Percentiles rank a stretch among this genome's conserved stretches.
phyloP scores from a whole-genome alignment of 2,329 filamentous ascomycete species.

The Sclerotiophoma versabilis region DNA sequence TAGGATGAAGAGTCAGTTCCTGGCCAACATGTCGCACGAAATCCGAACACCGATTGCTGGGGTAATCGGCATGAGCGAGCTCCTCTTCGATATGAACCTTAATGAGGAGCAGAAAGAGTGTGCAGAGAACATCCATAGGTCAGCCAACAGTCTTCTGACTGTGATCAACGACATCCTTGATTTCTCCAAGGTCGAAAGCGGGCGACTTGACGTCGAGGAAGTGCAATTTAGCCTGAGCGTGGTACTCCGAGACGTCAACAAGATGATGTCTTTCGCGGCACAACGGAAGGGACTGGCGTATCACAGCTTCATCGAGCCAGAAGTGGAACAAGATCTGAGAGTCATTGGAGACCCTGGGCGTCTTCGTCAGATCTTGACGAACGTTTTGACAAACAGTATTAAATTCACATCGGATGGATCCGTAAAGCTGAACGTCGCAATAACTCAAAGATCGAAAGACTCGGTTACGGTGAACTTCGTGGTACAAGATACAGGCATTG shows the following conservation, averaged over 20 bases:
- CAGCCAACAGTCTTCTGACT: slow-evolving; percentile 80
- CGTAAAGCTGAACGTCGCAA: slow-evolving; percentile 67
- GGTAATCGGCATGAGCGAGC: slow-evolving; percentile 80
- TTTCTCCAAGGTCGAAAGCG: slow-evolving; percentile 85
- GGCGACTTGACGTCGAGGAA: slow-evolving; percentile 78
- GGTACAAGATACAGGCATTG: slow-evolving; percentile 80
- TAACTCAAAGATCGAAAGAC: slow-evolving; percentile 69
- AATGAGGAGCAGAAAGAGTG: slow-evolving; percentile 76
- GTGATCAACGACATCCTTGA: slow-evolving; percentile 93
- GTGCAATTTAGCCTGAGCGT: slow-evolving; percentile 79
- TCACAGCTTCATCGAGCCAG: slow-evolving; percentile 67
- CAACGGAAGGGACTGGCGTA: slow-evolving; percentile 80
- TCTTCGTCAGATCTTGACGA: slow-evolving; percentile 82
- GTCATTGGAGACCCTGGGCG: slow-evolving; percentile 88
- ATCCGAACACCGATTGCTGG: slow-evolving; percentile 81
- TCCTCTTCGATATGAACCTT: slow-evolving; percentile 72
- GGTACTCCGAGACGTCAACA: slow-evolving; percentile 78
- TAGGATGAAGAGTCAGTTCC: slow-evolving; percentile 79
- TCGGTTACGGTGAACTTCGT: slow-evolving; percentile 73
- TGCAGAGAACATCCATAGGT: slow-evolving; percentile 79
- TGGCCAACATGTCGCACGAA: slow-evolving; percentile 84
- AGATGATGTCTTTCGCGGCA: slow-evolving; percentile 87
- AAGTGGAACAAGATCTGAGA: slow-evolving; percentile 72
- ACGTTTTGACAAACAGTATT: slow-evolving; percentile 68
- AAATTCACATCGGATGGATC: slow-evolving; percentile 51